phyloP scores from a whole-genome alignment of 768 basidiomycete species.

The Galerina sulciceps region DNA sequence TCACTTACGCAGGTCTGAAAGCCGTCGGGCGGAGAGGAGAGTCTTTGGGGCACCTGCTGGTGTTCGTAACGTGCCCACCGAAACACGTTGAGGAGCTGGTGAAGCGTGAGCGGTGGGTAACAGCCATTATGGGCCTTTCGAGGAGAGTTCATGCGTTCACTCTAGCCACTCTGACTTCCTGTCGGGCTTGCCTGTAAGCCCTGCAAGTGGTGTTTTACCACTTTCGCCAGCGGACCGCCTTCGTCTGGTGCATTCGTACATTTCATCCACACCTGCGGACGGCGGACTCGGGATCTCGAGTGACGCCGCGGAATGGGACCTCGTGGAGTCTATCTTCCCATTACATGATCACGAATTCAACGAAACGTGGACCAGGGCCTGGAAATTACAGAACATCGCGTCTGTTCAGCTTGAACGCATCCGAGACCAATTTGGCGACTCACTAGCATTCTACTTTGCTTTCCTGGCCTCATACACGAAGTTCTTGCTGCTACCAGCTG shows the following conservation, averaged over 20 bases:
- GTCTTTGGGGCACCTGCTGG: conserved; percentile 70
- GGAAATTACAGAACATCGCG: conserved; percentile 69
- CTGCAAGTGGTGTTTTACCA: conserved; percentile 46
- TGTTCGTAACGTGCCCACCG: conserved; percentile 76
- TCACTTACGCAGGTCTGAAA: conserved; percentile 65
- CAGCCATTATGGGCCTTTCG: not conserved
- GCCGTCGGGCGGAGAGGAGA: conserved; percentile 82
- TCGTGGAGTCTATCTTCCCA: conserved; percentile 80
- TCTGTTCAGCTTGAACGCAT: conserved; percentile 71
- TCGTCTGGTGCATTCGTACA: conserved; percentile 73
- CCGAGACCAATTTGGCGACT: conserved; percentile 81
- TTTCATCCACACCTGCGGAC: conserved; percentile 72
- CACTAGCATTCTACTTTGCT: conserved; percentile 85
- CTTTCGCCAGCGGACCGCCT: conserved; percentile 78
- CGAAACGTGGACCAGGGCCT: conserved; percentile 74
- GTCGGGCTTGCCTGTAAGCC: conserved; percentile 65
- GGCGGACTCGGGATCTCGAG: conserved; percentile 86
- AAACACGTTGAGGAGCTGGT: conserved; percentile 66
- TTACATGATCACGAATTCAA: conserved; percentile 88
- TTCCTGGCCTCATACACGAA: conserved; percentile 87
- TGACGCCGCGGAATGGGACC: conserved; percentile 72
- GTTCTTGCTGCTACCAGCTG: conserved; percentile 76
- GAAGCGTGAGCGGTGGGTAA: conserved; percentile 72
- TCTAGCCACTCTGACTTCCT: conserved; percentile 77
- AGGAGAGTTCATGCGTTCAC: not conserved